These are phyloP conservation scores for Metschnikowia lunata DNA, from an alignment of 805 yeast species.

Conservation along the genomic window DNA sequence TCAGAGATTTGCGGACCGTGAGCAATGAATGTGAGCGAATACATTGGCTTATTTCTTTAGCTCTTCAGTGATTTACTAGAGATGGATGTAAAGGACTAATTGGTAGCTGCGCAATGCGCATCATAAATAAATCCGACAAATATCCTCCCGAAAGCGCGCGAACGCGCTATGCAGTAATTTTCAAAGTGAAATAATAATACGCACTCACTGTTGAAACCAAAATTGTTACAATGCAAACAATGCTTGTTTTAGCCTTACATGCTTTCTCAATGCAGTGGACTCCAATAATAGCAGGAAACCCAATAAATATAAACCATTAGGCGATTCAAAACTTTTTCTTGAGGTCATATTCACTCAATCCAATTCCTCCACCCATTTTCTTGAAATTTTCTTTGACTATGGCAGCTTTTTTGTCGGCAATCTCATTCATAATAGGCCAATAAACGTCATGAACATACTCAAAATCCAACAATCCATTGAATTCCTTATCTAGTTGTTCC, in stretches of 20 bases:
- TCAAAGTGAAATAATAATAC: too few species aligned
- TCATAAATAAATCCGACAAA: too few species aligned
- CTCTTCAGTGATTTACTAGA: too few species aligned
- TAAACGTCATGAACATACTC: conserved; percentile 49
- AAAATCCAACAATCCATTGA: conserved; percentile 48
- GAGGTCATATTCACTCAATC: conserved; percentile 52
- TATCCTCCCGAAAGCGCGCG: too few species aligned
- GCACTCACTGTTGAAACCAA: too few species aligned
- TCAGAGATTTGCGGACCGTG: conserved; percentile 11
- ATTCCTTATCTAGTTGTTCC: conserved; percentile 47
- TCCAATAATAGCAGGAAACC: not conserved
- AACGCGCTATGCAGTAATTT: too few species aligned
- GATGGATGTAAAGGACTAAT: too few species aligned
- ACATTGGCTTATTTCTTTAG: conserved; percentile 3
- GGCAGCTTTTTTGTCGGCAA: conserved; percentile 36
- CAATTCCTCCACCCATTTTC: conserved; percentile 46
- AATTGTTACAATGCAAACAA: too few species aligned
- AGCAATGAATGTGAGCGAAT: conserved; percentile 16
- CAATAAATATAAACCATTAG: not conserved
- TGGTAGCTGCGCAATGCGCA: too few species aligned
- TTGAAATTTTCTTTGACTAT: conserved; percentile 34
- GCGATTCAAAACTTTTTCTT: conserved; percentile 21
- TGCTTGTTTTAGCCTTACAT: too few species aligned
- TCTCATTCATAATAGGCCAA: conserved; percentile 47
- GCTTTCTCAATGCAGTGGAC: not conserved